Evolutionary conservation across 2,329 filamentous ascomycete genomes (phyloP).

Genomic region (Xylaria polymorpha): DNA sequence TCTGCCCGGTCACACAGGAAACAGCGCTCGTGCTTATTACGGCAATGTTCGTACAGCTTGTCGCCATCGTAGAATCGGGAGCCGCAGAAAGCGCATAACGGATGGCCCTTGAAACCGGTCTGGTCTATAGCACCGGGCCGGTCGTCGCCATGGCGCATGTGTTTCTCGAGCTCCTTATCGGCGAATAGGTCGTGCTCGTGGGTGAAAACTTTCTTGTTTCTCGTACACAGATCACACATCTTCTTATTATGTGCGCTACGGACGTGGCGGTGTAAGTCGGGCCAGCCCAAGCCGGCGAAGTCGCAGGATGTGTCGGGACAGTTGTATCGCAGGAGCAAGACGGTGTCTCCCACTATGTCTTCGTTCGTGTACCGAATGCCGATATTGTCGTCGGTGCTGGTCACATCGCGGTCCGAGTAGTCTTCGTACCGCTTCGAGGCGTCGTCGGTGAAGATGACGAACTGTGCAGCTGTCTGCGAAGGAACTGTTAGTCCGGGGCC

Average conservation of each 20-base stretch:
- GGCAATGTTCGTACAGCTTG: slow-evolving; percentile 92
- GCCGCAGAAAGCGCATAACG: slow-evolving; percentile 91
- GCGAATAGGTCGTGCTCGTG: slow-evolving; percentile 97
- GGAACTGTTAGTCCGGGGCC: slow-evolving; percentile 19
- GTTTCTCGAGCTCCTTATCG: slow-evolving; percentile 80
- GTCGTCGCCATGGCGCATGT: slow-evolving; percentile 92
- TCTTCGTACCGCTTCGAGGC: slow-evolving; percentile 84
- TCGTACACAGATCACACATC: slow-evolving; percentile 62
- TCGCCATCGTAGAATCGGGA: slow-evolving; percentile 96
- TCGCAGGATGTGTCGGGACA: slow-evolving; percentile 85
- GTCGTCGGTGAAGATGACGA: slow-evolving; percentile 93
- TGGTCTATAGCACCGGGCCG: slow-evolving; percentile 89
- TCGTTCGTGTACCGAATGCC: slow-evolving; percentile 91
- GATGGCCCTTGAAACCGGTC: slow-evolving; percentile 95
- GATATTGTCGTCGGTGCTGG: slow-evolving; percentile 82
- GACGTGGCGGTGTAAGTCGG: slow-evolving; percentile 83
- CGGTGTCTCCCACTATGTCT: slow-evolving; percentile 90
- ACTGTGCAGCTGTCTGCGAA: slow-evolving; percentile 71
- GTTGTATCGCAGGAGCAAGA: slow-evolving; percentile 90
- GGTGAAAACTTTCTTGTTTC: slow-evolving; percentile 98
- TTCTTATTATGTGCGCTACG: slow-evolving; percentile 83
- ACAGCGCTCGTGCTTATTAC: slow-evolving; percentile 93
- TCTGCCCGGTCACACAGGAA: slow-evolving; percentile 86
- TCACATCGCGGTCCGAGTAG: slow-evolving; percentile 79
- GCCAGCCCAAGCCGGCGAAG: slow-evolving; percentile 79